phyloP scores from a whole-genome alignment of 2,329 filamentous ascomycete genomes.

The Aspergillus sp. region DNA sequence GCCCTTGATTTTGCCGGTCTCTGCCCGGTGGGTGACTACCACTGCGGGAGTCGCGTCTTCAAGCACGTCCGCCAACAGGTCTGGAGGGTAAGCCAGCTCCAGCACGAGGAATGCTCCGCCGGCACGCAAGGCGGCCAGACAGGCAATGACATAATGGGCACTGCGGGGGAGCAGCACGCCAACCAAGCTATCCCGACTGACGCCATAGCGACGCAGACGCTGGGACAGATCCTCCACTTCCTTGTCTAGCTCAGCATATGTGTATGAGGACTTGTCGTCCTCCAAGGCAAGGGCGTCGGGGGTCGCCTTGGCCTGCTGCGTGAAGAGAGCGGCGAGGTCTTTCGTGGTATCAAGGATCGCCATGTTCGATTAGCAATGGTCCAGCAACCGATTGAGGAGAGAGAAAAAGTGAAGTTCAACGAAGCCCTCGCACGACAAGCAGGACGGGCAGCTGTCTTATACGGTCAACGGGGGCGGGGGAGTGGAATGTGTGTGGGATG shows the following conservation, averaged over 20 bases:
- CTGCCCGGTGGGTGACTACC: constrained; percentile 66
- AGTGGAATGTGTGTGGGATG: neutral
- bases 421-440: too few species aligned
- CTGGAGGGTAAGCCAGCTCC: constrained; percentile 74
- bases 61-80: constrained; percentile 71
- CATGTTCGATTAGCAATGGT: constrained; percentile 46
- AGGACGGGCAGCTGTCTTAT: neutral
- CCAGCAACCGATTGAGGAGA: neutral
- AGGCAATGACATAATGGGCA: constrained; percentile 76
- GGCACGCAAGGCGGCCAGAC: constrained; percentile 72
- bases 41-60: constrained; percentile 72
- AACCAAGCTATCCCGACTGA: constrained; percentile 71
- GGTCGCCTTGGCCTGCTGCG: constrained; percentile 65
- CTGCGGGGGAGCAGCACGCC: constrained; percentile 74
- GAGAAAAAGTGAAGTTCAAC: neutral
- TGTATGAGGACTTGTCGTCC: constrained; percentile 66
- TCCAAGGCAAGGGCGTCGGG: constrained; percentile 71
- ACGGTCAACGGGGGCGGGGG: neutral
- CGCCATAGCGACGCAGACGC: constrained; percentile 65
- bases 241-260: constrained; percentile 70
- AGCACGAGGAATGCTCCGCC: constrained; percentile 79
- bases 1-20: constrained; percentile 65
- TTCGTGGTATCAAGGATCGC: constrained; percentile 68
- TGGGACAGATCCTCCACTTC: constrained; percentile 65
- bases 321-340: constrained; percentile 71